A percentile compares a stretch with the other conserved stretches of the same genome.
Conservation (phyloP, 2,329 filamentous ascomycete species). For the Drechmeria coniospora region DNA sequence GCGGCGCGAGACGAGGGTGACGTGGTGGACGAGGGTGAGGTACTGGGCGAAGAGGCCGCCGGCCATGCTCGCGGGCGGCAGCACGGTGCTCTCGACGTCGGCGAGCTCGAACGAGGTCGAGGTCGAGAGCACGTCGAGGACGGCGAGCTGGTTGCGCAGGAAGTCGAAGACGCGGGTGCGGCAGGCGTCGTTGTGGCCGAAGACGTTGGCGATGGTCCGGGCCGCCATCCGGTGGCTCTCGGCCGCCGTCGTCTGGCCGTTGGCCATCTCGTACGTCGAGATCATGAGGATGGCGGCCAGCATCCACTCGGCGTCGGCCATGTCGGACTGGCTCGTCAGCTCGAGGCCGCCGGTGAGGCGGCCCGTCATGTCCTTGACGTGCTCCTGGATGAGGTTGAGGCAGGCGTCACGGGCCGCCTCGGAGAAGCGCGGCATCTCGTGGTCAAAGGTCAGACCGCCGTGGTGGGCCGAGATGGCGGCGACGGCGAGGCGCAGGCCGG, state of each 20-base stretch:
- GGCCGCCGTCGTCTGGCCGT: conserved; percentile 10
- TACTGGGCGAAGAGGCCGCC: conserved; percentile 13
- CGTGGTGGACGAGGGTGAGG: conserved; percentile 7
- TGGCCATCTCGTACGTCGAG: conserved; percentile 15
- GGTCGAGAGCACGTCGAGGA: conserved; percentile 13
- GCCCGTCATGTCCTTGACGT: conserved; percentile 11
- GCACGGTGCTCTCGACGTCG: conserved; percentile 9
- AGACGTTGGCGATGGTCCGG: conserved; percentile 14
- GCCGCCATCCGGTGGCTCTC: conserved; percentile 14
- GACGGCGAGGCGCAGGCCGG: conserved; percentile 13
- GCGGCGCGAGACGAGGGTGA: conserved; percentile 8
- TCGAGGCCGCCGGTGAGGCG: conserved; percentile 9
- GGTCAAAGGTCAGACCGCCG: conserved; percentile 9
- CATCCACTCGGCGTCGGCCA: conserved; percentile 14
- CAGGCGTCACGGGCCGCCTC: conserved; percentile 14
- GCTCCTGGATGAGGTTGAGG: conserved; percentile 10
- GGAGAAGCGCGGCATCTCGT: conserved; percentile 9
- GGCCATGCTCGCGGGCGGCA: conserved; percentile 8
- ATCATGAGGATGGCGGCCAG: conserved; percentile 15
- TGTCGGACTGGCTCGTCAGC: conserved; percentile 9
- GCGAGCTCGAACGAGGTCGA: conserved; percentile 13
- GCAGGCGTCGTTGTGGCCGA: conserved; percentile 7
- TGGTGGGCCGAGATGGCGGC: conserved; percentile 15
- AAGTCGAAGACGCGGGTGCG: conserved; percentile 12
- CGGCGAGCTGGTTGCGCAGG: conserved; percentile 13